Base-by-base conservation (phyloP, 371 early-diverging fungal genomes). In the Smittium mucronatum region DNA sequence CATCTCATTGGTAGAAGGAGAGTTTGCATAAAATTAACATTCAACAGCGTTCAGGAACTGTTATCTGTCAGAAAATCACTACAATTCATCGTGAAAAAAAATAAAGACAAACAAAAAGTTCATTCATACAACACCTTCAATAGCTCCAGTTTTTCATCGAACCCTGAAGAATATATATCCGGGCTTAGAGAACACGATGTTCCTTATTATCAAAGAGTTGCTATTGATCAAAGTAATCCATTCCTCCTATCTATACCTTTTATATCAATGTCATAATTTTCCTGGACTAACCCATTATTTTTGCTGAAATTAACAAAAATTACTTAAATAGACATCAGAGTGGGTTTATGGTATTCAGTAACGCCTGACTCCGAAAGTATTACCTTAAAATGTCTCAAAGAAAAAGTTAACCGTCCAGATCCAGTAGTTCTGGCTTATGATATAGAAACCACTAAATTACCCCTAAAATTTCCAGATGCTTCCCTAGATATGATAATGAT, bases 391-490 rank as follows among this genome's bases (percentile, higher is more conserved):
- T 82, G 78, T n/a, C 84, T 88, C 34, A 78, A 84, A 28, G 97
- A 97, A 70, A 82, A 91, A 17, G 91, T 98, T n/a, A 88, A 92
- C 78, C 95, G 94, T 83, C 90, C 97, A 0, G 97, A 98, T 59
- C 96, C 95, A 0, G 92, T 94, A 0, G 88, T 99, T 2, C 76
- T 99, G 58, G 98, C 99, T 0, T 99, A 93, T 77, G 99, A 99
- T 84, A 99, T 99, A 67, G 99, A 99, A 81, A 98, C 99, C 0
- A 96, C 97, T 8, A 99, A 99, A 78, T 79, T 92, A 61, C 99
- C 99, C 17, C 85, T 99, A 34, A 98, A 98, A 81, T 99, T 99
- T 77, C 99, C 99, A 11, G 98, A 97, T 76, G 84, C 98, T 0
- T 73, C 85, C 0, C 87, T 87, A 36, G 99, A 99, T 79, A 81